Conservation (phyloP, 257 asterid species). For the Craterostigma plantagineum region DNA sequence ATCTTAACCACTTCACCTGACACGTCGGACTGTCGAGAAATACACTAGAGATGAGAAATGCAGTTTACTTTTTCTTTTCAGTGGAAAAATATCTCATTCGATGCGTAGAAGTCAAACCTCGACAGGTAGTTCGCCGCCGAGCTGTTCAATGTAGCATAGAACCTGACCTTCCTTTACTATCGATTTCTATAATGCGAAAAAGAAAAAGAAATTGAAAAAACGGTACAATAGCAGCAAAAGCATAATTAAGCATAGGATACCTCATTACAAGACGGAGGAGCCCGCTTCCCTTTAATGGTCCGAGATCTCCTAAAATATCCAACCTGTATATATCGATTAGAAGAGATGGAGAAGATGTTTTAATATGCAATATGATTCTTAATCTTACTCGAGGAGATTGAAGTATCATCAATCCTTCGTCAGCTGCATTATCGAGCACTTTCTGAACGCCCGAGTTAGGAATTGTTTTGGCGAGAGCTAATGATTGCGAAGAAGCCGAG, state of each 20-base stretch:
- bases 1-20: slow-evolving; percentile 78
- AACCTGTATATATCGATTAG: slow-evolving; percentile 29
- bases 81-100: no score
- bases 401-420: slow-evolving; percentile 61
- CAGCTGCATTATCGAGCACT: slow-evolving; percentile 42
- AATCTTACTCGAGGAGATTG: slow-evolving; percentile 61
- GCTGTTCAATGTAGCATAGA: slow-evolving; percentile 83
- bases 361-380: neutral
- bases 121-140: slow-evolving; percentile 59
- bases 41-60: neutral
- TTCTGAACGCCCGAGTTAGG: slow-evolving; percentile 25
- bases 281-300: slow-evolving; percentile 64
- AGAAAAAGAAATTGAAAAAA: neutral
- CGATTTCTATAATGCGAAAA: slow-evolving; percentile 36
- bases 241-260: slow-evolving; percentile 13
- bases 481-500: slow-evolving; percentile 46
- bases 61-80: no score
- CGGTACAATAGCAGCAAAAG: neutral
- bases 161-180: slow-evolving; percentile 78
- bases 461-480: slow-evolving; percentile 30
- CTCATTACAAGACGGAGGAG: slow-evolving; percentile 83
- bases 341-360: neutral
- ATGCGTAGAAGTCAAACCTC: slow-evolving; percentile 25
- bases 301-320: slow-evolving; percentile 78
- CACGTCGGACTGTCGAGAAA: slow-evolving; percentile 29